These are phyloP conservation scores for Trichosanthes truncata DNA, from an alignment of 306 rosid genomes.

Conservation along the genomic window DNA sequence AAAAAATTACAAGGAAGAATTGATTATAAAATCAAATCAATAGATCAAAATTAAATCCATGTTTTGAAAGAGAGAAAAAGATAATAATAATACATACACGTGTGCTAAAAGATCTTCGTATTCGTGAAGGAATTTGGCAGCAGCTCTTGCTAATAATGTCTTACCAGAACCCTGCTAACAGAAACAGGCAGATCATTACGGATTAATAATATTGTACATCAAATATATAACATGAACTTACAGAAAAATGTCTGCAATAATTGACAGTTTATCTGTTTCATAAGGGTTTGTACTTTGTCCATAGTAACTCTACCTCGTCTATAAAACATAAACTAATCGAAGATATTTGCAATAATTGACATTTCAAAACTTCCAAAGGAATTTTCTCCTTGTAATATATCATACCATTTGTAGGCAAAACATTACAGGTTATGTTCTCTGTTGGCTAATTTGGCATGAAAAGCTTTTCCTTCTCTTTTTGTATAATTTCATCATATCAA, in stretches of 20 bases:
- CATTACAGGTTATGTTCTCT: neutral
- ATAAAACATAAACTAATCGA: neutral
- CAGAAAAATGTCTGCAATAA: neutral
- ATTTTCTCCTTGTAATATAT: neutral
- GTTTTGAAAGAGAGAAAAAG: neutral
- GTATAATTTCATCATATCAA: too few relatives aligned
- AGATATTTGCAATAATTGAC: neutral
- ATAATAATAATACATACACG: slow-evolving; percentile 37
- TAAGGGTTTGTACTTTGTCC: neutral
- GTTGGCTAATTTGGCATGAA: neutral
- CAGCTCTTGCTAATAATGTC: slow-evolving; percentile 62
- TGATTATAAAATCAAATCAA: neutral
- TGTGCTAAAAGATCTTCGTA: slow-evolving; percentile 59
- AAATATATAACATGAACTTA: neutral
- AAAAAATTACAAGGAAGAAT: neutral
- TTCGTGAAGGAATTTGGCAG: slow-evolving; percentile 62
- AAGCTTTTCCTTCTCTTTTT: neutral
- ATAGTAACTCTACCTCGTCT: neutral
- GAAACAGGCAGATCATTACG: neutral
- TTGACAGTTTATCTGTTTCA: neutral
- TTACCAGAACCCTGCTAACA: slow-evolving; percentile 86
- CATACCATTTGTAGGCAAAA: neutral
- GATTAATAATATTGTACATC: neutral
- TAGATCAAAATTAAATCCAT: neutral
- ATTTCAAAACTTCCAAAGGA: neutral